Base-by-base conservation (phyloP, 208 protist genomes). In the Leishmania aethiopica region DNA sequence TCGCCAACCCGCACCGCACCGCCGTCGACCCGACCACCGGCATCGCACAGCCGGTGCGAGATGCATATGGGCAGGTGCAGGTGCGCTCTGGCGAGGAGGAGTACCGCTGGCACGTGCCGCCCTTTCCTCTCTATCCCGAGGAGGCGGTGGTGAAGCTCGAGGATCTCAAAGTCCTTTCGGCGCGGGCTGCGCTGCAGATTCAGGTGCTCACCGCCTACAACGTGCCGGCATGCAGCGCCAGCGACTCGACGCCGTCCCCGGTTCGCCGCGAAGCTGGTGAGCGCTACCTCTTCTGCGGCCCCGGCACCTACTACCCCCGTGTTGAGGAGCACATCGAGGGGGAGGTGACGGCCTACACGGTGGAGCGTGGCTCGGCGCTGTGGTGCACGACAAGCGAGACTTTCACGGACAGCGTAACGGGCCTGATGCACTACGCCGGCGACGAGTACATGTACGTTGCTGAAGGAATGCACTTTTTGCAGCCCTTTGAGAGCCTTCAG, bases 51-150 rank as follows among this genome's bases (percentile, higher is more conserved):
- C 87, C 91, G 25, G 80, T 88, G 22, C 22, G 88, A 51, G 94
- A 98, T 72, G 84, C 79, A 11, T 85, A 90, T 49, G 90, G 92
- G n/a, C 94, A 98, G 90, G 90, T 92, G 57, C 90, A 94, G 83
- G 86, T 98, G 49, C 84, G 88, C 19, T 69, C 93, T n/a, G 98
- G 97, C 35, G 94, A 97, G 72, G 64, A 85, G 73, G 96, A 98
- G 78, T 90, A 98, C 49, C 94, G 96, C 66, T 93, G 91, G 78
- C 79, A 86, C 45, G 84, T 91, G 47, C 72, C 90, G 10, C 93
- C 96, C 47, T 99, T 99, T 86, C 95, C 97, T 51, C 89, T 99
- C 28, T 99, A 98, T 77, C 97, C 97, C 1, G 95, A 96, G 51
- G 96, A 99, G 86, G 32, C 69, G 59, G 45, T 98, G 17, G 77